Evolutionary conservation across 176 grass and related monocot genomes (phyloP), one percentile per base, ranked within the genome.

Genomic region (Hyparrhenia diplandra): DNA sequence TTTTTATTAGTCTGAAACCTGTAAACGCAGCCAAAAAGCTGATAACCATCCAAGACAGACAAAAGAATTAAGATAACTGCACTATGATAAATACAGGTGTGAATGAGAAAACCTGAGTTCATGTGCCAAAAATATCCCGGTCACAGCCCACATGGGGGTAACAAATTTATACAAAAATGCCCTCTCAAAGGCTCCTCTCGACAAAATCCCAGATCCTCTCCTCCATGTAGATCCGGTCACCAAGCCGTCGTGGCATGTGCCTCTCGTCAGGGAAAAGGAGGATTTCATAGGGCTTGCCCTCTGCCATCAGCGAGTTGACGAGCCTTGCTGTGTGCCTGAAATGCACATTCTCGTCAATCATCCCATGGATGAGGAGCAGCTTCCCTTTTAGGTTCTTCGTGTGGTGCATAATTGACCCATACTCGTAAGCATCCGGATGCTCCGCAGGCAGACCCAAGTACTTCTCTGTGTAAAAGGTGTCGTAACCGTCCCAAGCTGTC

Each of bases 291-390:
- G 86, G 81, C 80, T 96, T 99, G 25, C 97, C 79, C 37, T 86
- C 90, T 7, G 89, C 87, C 79, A 96, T 93, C 47, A 99, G 80
- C 16, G 83, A 71, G 11, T 99, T 99, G 77, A 99, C 72, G 10
- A 99, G 88, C 41, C 97, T 92, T 2, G 97, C 97, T 0, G 97
- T 99, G 80, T 99, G 97, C 87, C 97, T 86, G 69, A 95, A 99
- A 80, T 99, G 97, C 76, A 99, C 97, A 13, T 99, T 99, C 82
- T 99, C 97, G 16, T 99, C 97, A 13, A 93, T 93, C 97, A 99
- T 99, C 24, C 97, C 97, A 8, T 99, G 97, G 73, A 99, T 84
- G n/a, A 99, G 85, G 9, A 99, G 90, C 51, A 99, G 64, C 72
- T 88, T 96, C 62, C 96, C 96, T 69, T 71, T 88, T 39, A 99